These are phyloP conservation scores for Suaeda aralocaspica DNA, from an alignment of 148 eudicot genomes.

Conservation along the genomic window DNA sequence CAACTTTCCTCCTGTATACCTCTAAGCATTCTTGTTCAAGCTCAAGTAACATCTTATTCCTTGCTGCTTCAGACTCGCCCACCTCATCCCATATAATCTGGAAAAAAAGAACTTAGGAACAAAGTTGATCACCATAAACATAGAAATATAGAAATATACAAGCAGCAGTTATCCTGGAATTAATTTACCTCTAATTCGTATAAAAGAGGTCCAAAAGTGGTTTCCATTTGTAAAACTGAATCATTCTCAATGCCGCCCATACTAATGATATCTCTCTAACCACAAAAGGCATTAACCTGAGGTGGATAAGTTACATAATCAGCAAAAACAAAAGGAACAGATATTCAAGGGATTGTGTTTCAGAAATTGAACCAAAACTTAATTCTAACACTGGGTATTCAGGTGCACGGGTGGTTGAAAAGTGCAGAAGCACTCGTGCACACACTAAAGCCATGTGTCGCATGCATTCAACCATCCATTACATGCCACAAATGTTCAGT, in stretches of 20 bases:
- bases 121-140: constrained; percentile 1
- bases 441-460: background rate
- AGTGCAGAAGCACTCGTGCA: background rate
- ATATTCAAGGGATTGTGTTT: too few relatives aligned
- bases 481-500: too few relatives aligned
- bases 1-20: constrained; percentile 67
- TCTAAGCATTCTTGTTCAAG: constrained; percentile 70
- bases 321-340: background rate
- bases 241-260: constrained; percentile 34
- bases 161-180: background rate
- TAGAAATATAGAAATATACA: background rate
- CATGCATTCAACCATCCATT: background rate
- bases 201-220: constrained; percentile 45
- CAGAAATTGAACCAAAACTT: background rate
- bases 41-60: constrained; percentile 63
- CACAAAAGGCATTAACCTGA: constrained; percentile 10
- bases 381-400: background rate
- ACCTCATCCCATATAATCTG: constrained; percentile 82
- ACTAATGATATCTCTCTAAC: constrained; percentile 16
- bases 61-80: constrained; percentile 61
- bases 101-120: background rate
- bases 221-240: constrained; percentile 34
- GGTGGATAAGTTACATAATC: background rate
- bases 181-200: constrained; percentile 39
- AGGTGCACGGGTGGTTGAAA: background rate